Evolutionary conservation across 257 asterid genomes (phyloP).

Genomic region (Solanum chmielewskii): DNA sequence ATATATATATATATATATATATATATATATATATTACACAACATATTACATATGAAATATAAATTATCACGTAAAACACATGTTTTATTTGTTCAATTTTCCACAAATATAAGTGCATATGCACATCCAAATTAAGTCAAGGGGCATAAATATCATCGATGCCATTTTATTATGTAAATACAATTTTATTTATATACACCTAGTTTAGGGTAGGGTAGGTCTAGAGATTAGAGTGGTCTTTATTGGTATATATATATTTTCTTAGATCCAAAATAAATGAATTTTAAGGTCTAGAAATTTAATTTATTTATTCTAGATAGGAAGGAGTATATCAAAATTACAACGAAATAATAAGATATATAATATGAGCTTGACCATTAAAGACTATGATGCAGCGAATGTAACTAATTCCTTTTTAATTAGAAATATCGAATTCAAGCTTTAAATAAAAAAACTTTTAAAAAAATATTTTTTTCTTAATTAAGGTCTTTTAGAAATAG

Average conservation of each 20-base stretch:
- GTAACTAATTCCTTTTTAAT: no score
- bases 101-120: background rate
- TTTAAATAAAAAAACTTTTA: no score
- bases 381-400: no score
- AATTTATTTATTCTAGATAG: no score
- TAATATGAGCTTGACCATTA: background rate
- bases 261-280: background rate
- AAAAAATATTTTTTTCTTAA: rapidly evolving
- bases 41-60: no score
- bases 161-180: background rate
- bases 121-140: background rate
- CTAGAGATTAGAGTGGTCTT: background rate
- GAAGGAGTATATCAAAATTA: background rate
- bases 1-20: background rate
- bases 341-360: background rate
- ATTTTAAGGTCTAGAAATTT: no score
- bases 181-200: background rate
- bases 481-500: rapidly evolving
- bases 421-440: rapidly evolving
- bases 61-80: background rate
- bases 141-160: background rate
- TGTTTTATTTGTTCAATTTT: background rate
- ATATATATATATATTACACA: background rate
- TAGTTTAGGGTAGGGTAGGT: background rate
- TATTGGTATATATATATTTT: background rate